Conservation (phyloP, 2,329 filamentous ascomycete genomes). For the Calonectria crousiana region DNA sequence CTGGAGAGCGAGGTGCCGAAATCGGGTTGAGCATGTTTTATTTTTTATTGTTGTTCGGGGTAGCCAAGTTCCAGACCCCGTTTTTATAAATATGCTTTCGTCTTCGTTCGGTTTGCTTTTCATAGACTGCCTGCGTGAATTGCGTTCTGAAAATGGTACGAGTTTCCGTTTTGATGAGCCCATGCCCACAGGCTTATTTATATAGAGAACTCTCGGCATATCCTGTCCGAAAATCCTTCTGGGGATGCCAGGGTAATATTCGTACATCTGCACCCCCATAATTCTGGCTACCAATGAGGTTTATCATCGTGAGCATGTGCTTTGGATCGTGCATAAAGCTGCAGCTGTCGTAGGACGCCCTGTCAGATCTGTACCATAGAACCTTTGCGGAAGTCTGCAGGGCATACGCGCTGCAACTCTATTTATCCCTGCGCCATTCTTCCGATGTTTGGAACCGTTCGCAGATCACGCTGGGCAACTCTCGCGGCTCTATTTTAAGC, state of each 20-base stretch:
- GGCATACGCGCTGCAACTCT: not conserved
- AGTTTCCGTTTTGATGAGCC: not conserved
- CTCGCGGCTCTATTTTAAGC: not conserved
- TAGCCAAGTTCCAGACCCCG: not conserved
- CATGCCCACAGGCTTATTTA: not conserved
- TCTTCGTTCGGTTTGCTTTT: not conserved
- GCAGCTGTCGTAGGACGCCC: not conserved
- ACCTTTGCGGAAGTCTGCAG: not conserved
- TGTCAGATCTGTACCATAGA: not conserved
- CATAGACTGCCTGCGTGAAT: not conserved
- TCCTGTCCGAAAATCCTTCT: not conserved
- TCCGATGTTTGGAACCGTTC: not conserved
- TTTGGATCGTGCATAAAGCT: not conserved
- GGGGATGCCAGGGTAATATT: too few species aligned
- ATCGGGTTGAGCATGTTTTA: not conserved
- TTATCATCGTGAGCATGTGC: not conserved
- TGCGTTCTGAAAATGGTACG: not conserved
- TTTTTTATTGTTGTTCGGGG: too few species aligned
- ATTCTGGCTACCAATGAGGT: not conserved
- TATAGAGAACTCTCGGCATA: not conserved
- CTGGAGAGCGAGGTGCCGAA: slow-evolving; percentile 26
- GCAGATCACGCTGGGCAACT: not conserved
- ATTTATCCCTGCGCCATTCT: not conserved
- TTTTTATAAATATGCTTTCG: not conserved
- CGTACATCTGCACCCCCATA: not conserved